These are phyloP conservation scores for Trichocomaceae sp. DNA, from an alignment of 2,329 filamentous ascomycete genomes.

Conservation along the genomic window DNA sequence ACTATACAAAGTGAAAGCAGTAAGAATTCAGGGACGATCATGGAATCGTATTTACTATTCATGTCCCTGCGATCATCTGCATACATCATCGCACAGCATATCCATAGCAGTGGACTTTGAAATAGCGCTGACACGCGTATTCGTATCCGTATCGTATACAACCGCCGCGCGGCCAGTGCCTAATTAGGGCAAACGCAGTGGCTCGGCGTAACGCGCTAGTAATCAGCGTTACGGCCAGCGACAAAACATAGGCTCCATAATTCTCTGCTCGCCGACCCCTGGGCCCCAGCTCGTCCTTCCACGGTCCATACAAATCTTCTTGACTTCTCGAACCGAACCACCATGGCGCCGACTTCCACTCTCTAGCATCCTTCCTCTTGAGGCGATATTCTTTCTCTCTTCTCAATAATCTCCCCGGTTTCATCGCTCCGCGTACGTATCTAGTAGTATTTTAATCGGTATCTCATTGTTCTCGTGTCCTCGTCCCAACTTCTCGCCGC, in stretches of 20 bases:
- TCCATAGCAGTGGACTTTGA: too few species aligned
- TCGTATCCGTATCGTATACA: too few species aligned
- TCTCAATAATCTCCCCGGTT: background rate
- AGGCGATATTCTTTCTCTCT: background rate
- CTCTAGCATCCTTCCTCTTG: background rate
- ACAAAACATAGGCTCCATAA: background rate
- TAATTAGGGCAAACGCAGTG: too few species aligned
- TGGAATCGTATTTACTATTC: too few species aligned
- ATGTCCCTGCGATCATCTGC: too few species aligned
- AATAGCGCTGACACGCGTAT: too few species aligned
- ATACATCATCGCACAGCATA: too few species aligned
- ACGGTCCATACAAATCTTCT: background rate
- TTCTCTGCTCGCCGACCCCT: background rate
- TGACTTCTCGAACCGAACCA: background rate
- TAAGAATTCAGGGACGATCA: too few species aligned
- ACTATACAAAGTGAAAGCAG: too few species aligned
- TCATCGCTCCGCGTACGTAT: background rate
- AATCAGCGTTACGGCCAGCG: background rate
- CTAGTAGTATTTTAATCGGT: background rate
- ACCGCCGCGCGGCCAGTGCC: too few species aligned
- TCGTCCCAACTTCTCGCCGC: background rate
- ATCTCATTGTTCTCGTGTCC: background rate
- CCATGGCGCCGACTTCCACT: constrained; percentile 1
- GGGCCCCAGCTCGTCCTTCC: constrained; percentile 2
- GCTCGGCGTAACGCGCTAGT: too few species aligned